Conservation (phyloP, 257 asterid genomes). For the Solanum piurae region DNA sequence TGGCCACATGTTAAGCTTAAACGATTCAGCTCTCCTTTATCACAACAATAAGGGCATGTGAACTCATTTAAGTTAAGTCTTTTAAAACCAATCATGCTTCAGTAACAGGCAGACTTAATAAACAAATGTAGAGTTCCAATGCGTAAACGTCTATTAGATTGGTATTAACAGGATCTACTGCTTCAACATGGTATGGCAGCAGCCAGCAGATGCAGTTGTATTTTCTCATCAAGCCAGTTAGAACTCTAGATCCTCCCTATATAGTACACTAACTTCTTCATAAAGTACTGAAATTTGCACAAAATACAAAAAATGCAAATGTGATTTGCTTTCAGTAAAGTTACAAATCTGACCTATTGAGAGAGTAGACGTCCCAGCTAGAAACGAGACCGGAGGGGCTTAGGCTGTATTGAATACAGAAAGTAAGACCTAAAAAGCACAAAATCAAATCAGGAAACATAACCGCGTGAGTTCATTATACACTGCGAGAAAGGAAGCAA, state of each 20-base stretch:
- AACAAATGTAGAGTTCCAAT: background rate
- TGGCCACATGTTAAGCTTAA: background rate
- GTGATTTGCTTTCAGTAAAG: background rate
- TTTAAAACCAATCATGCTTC: background rate
- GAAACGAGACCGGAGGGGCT: conserved; percentile 86
- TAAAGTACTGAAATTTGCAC: background rate
- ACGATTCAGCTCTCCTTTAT: background rate
- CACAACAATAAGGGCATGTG: background rate
- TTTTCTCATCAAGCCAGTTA: background rate
- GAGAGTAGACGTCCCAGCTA: conserved; percentile 78
- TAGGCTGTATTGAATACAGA: conserved; percentile 68
- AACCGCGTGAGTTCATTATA: background rate
- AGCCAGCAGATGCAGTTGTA: background rate
- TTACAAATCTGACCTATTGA: conserved; percentile 50
- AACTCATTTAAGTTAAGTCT: background rate
- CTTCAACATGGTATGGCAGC: background rate
- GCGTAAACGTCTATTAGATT: background rate
- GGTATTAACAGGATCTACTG: background rate
- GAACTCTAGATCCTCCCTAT: background rate
- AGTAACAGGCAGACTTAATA: background rate
- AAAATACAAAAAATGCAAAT: background rate
- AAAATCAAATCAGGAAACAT: background rate
- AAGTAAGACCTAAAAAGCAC: conserved; percentile 47
- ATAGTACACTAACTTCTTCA: background rate
- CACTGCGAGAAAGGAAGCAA: background rate